Evolutionary conservation across 371 early-diverging fungal genomes (phyloP).

Genomic region (Rhizopus sp.): DNA sequence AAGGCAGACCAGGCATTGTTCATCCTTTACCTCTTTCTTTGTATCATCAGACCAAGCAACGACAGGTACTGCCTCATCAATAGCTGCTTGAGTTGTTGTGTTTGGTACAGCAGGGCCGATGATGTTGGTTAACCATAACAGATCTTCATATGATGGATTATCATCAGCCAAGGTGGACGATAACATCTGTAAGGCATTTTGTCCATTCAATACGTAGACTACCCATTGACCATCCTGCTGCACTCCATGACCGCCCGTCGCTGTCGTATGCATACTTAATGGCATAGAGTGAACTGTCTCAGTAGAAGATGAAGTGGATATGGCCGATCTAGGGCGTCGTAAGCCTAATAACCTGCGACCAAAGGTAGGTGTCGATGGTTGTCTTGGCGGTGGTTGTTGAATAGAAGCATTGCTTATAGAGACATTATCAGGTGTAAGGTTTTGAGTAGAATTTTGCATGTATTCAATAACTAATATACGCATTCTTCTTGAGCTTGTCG

Average conservation of each 20-base stretch:
- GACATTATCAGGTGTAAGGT: background rate
- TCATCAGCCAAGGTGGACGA: slow-evolving; percentile 23
- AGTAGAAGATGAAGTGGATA: slow-evolving; percentile 26
- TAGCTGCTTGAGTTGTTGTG: slow-evolving; percentile 54
- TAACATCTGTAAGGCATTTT: slow-evolving; percentile 14
- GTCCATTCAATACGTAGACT: slow-evolving; percentile 38
- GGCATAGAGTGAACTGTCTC: slow-evolving; percentile 33
- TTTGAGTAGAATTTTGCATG: slow-evolving; percentile 1
- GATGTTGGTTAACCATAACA: slow-evolving; percentile 53
- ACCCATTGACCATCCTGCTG: slow-evolving; percentile 36
- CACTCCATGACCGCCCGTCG: background rate
- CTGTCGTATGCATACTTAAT: slow-evolving; percentile 15
- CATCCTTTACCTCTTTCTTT: slow-evolving; percentile 22
- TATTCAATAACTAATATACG: slow-evolving; percentile 27
- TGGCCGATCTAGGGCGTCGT: slow-evolving; percentile 22
- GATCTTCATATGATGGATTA: slow-evolving; percentile 59
- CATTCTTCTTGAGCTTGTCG: slow-evolving; percentile 19
- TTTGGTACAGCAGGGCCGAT: slow-evolving; percentile 64
- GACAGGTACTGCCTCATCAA: slow-evolving; percentile 43
- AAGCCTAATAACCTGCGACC: slow-evolving; percentile 10
- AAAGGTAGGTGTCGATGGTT: slow-evolving; percentile 4
- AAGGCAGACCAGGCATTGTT: slow-evolving; percentile 66
- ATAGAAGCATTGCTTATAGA: background rate
- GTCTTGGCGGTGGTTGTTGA: background rate
- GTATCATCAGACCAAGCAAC: slow-evolving; percentile 39